Evolutionary conservation across 2,329 filamentous ascomycete genomes (phyloP).

Genomic region (Colletotrichum scovillei): DNA sequence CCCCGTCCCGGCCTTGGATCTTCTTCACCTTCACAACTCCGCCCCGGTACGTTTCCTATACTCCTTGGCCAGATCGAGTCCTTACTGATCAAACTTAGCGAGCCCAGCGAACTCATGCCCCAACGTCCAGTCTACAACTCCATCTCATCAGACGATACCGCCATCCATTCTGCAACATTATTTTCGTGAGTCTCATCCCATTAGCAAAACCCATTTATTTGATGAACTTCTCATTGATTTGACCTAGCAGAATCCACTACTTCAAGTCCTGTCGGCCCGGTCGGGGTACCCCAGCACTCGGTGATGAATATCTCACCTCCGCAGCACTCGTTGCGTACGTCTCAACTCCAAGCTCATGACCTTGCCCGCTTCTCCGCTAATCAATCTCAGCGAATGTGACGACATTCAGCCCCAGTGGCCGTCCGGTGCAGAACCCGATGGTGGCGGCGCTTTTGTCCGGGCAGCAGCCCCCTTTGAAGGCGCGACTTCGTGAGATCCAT

Average conservation of each 20-base stretch:
- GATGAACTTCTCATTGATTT: neutral
- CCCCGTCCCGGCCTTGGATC: neutral
- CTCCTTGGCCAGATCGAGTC: neutral
- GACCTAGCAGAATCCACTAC: neutral
- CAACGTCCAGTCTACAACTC: neutral
- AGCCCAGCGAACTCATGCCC: neutral
- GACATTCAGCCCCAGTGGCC: neutral
- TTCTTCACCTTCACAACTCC: neutral
- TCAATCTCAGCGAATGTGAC: neutral
- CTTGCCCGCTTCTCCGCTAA: neutral
- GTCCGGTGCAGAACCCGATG: slow-evolving; percentile 22
- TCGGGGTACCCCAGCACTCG: neutral
- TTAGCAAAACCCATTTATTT: neutral
- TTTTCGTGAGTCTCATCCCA: neutral
- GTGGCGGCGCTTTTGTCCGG: slow-evolving; percentile 16
- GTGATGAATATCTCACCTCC: neutral
- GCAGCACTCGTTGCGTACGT: neutral
- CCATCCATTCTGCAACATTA: neutral
- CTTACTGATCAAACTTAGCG: neutral
- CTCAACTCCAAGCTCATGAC: neutral
- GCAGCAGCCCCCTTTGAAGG: neutral
- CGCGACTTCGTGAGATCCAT: slow-evolving; percentile 12
- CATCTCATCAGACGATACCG: neutral
- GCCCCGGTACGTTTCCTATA: neutral
- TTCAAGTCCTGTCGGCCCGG: neutral